Evolutionary conservation across 1,284 basidiomycete genomes (phyloP), one percentile per base, ranked within the genome.

Genomic region (Cutaneotrichosporon arboriforme): DNA sequence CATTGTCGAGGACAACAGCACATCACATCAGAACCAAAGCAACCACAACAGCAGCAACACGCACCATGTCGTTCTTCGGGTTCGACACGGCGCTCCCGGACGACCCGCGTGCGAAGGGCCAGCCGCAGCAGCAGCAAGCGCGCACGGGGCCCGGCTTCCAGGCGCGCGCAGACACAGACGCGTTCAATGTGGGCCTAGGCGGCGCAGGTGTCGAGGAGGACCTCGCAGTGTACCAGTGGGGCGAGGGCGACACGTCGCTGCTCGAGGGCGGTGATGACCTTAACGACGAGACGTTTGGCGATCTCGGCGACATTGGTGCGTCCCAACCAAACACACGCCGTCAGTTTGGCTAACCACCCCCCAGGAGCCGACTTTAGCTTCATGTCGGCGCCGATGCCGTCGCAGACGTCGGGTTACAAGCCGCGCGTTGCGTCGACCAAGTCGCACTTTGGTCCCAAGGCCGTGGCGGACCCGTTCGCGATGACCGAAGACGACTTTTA

Each of bases 221-320:
- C 76, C 79, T 96, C 60, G 75, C 75, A 45, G 77, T 77, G 8
- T 77, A 77, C 59, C 69, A 70, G 36, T 77, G 75, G 73, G 69
- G 70, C 39, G 89, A 90, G 45, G 85, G 84, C 62, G 89, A 92
- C 75, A 87, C 87, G n/a, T 83, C 93, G 10, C 81, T 97, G 55
- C 84, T 87, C 64, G 94, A 97, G 73, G 85, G 84, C 36, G 84
- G 84, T 46, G 91, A 96, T 78, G 90, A 92, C 60, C 72, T 91
- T 64, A 96, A 97, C 74, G 90, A 96, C 69, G 91, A 96, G 78
- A 98, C 94, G 1, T 98, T 98, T 77, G 94, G 93, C 36, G 81
- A 77, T 37, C 66, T 77, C 42, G 84, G 79, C 21, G 76, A 73
- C 54, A 80, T 91, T 55, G 87, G 90, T 89, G 70, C 78, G 82